Conservation (phyloP, 2,329 filamentous ascomycete genomes). For the Lizonia empirigonia region DNA sequence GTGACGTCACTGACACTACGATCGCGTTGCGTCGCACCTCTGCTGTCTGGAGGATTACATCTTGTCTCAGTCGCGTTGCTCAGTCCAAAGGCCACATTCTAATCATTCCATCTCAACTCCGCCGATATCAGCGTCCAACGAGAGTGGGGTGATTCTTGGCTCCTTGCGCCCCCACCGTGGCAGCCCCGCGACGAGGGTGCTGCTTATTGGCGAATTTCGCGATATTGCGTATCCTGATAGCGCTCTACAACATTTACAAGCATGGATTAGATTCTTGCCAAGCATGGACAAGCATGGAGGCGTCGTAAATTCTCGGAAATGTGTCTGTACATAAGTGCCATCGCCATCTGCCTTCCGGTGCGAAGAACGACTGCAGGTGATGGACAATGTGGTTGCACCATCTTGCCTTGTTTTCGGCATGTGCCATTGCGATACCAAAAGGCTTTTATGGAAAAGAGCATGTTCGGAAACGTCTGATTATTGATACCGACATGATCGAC, state of each 20-base stretch:
- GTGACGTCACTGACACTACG: slow-evolving; percentile 5
- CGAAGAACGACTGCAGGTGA: neutral
- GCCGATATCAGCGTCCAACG: neutral
- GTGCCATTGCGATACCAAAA: neutral
- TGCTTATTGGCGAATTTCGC: neutral
- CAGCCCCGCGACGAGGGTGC: neutral
- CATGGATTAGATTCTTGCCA: neutral
- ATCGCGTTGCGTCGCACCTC: neutral
- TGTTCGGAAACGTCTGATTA: neutral
- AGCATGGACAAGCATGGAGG: neutral
- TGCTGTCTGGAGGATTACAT: too few species aligned
- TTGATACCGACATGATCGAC: slow-evolving; percentile 6
- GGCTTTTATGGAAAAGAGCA: neutral
- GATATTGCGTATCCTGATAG: neutral
- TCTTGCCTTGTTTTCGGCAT: neutral
- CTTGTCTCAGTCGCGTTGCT: too few species aligned
- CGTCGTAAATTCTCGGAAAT: neutral
- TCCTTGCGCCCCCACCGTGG: neutral
- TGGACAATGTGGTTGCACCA: neutral
- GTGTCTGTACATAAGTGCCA: neutral
- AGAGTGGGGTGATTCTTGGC: neutral
- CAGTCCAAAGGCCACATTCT: too few species aligned
- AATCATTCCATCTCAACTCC: too few species aligned
- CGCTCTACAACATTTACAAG: neutral
- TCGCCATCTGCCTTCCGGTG: neutral